Percentiles rank a stretch among this genome's conserved stretches.
Conservation (phyloP, 2,329 filamentous ascomycete genomes). For the Aspergillus calidoustus region DNA sequence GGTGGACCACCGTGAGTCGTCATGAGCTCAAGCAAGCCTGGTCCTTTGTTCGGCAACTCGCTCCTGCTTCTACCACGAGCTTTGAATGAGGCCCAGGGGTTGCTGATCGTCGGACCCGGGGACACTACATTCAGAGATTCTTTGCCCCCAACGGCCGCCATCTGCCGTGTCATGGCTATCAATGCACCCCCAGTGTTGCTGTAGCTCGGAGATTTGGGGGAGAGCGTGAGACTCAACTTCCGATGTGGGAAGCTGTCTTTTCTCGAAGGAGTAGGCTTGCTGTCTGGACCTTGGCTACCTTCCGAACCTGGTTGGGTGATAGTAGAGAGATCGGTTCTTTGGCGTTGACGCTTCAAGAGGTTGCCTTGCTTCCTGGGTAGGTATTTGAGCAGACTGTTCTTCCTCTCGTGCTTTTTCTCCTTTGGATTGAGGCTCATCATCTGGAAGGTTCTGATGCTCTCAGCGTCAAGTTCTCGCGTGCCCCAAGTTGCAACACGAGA, state of each 20-base stretch:
- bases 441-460: constrained; percentile 51
- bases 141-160: constrained; percentile 53
- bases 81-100: constrained; percentile 53
- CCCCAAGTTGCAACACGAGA: constrained; percentile 62
- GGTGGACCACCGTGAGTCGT: constrained; percentile 63
- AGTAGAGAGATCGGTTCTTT: constrained; percentile 37
- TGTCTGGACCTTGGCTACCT: constrained; percentile 24
- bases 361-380: constrained; percentile 49
- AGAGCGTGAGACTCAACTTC: constrained; percentile 44
- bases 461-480: constrained; percentile 56
- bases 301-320: constrained; percentile 34
- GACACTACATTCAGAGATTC: constrained; percentile 62
- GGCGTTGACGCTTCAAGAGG: constrained; percentile 52
- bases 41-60: constrained; percentile 53
- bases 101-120: constrained; percentile 38
- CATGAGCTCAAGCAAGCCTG: constrained; percentile 59
- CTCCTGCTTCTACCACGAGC: constrained; percentile 60
- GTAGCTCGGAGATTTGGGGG: constrained; percentile 43
- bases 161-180: constrained; percentile 50
- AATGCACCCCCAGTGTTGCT: constrained; percentile 45
- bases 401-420: constrained; percentile 48
- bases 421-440: constrained; percentile 43
- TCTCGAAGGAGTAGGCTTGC: constrained; percentile 28
- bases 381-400: constrained; percentile 52
- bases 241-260: constrained; percentile 42